These are phyloP conservation scores for Retiboletus fuscus DNA, from an alignment of 1,284 basidiomycete genomes.

Conservation along the genomic window DNA sequence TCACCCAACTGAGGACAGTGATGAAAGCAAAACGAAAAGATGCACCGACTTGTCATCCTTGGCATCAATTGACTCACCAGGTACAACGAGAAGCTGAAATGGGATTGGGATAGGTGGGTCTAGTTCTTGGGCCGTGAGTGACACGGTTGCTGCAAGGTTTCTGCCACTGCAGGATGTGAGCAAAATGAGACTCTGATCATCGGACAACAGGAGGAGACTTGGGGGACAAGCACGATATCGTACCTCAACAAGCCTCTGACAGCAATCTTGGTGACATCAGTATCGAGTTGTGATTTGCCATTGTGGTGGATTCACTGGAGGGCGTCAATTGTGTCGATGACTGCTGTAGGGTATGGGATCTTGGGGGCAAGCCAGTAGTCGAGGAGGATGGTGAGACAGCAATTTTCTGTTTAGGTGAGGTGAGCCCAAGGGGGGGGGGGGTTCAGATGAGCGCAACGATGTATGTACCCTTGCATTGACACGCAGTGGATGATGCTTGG, in stretches of 20 bases:
- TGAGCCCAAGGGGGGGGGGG: slow-evolving; percentile 12
- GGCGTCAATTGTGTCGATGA: slow-evolving; percentile 77
- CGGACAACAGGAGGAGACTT: too few species aligned
- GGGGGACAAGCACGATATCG: slow-evolving; percentile 12
- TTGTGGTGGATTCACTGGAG: slow-evolving; percentile 70
- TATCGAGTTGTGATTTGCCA: slow-evolving; percentile 53
- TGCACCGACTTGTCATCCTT: slow-evolving; percentile 84
- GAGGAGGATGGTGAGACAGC: slow-evolving; percentile 68
- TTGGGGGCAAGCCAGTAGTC: slow-evolving; percentile 84
- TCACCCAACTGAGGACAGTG: slow-evolving; percentile 3
- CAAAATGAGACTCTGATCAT: background rate
- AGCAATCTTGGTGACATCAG: slow-evolving; percentile 59
- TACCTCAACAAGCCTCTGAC: slow-evolving; percentile 79
- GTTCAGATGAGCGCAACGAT: too few species aligned
- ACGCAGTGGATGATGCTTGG: slow-evolving; percentile 62
- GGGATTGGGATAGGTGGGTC: slow-evolving; percentile 65
- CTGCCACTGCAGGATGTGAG: slow-evolving; percentile 64
- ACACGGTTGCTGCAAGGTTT: slow-evolving; percentile 75
- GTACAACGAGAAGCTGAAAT: slow-evolving; percentile 81
- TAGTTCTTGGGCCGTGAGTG: slow-evolving; percentile 68
- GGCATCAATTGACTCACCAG: too few species aligned
- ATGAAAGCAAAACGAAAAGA: slow-evolving; percentile 7
- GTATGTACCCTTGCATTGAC: slow-evolving; percentile 42
- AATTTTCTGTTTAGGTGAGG: slow-evolving; percentile 38
- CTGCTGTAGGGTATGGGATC: slow-evolving; percentile 77